These are phyloP conservation scores for Venturiaceae sp. DNA, from an alignment of 2,329 filamentous ascomycete species.

Conservation along the genomic window DNA sequence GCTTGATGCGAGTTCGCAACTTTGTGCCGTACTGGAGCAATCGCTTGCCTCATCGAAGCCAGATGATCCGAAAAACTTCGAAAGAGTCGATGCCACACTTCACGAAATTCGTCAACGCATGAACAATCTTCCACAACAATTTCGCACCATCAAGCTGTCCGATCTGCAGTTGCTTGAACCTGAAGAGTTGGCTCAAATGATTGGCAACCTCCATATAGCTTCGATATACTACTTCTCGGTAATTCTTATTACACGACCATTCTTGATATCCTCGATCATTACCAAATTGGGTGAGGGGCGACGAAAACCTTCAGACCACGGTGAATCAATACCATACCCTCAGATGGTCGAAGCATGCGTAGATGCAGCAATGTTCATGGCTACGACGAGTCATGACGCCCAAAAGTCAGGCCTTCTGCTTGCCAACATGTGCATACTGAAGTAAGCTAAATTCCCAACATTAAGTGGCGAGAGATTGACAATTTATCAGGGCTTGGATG, in stretches of 20 bases:
- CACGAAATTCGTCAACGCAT: slow-evolving; percentile 37
- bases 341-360: slow-evolving; percentile 43
- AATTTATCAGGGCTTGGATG: slow-evolving; percentile 34
- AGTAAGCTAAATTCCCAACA: slow-evolving; percentile 29
- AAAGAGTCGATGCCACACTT: slow-evolving; percentile 30
- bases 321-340: slow-evolving; percentile 9
- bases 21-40: slow-evolving; percentile 31
- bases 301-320: slow-evolving; percentile 10
- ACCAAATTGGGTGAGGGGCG: slow-evolving; percentile 14
- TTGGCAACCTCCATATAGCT: slow-evolving; percentile 45
- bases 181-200: slow-evolving; percentile 24
- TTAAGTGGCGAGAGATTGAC: not conserved
- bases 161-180: slow-evolving; percentile 12
- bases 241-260: slow-evolving; percentile 46
- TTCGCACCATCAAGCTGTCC: slow-evolving; percentile 14
- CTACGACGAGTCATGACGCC: slow-evolving; percentile 43
- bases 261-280: slow-evolving; percentile 42
- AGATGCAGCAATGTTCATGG: slow-evolving; percentile 45
- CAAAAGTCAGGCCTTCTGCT: slow-evolving; percentile 34
- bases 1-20: slow-evolving; percentile 14
- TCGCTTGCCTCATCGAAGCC: slow-evolving; percentile 34
- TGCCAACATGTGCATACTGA: slow-evolving; percentile 50
- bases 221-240: slow-evolving; percentile 51
- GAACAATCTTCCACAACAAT: slow-evolving; percentile 29
- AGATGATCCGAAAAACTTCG: slow-evolving; percentile 31